Evolutionary conservation across 352 stramenopile genomes (phyloP), one percentile per base, ranked within the genome.

Genomic region (Phytophthora foliorum): DNA sequence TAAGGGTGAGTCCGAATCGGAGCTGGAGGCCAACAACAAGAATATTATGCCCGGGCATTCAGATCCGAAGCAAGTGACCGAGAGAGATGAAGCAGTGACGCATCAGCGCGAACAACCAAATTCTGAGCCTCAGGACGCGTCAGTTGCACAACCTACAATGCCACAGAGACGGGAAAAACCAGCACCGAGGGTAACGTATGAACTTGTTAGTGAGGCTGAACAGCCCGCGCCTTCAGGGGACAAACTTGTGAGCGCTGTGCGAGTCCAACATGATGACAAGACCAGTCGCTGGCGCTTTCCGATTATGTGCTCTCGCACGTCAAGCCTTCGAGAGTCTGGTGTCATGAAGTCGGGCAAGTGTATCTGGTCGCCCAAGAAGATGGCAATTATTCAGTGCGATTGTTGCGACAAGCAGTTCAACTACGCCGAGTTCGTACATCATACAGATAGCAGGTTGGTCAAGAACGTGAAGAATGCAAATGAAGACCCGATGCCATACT

Each of bases 361-460:
- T 51, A 64, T 58, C 21, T 77, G 70, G 65, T 64, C 38, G 0
- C 9, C n/a, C 4, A 64, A 74, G 48, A 71, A 60, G 21, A 21
- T 42, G 4, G 36, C 34, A 6, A 9, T 32, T 7, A 60, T 72
- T 49, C 34, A 66, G 34, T 74, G 69, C 53, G 32, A 57, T 7
- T 77, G 64, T 34, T 77, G 69, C 27, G 13, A 42, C 21, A 70
- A 70, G 34, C 3, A 34, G n/a, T 61, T 65, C 14, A 57, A 36
- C 6, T 65, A 25, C 13, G 22, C 46, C 4, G 38, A 65, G 42
- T 77, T 77, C 16, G 69, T 67, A 11, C 57, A 74, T 29, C 69
- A 77, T 36, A 77, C 63, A 0, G 63, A 77, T 22, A 72, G 36
- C 48, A 27, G 21, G 16, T 61, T 77, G 46, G 8, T 77, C 14